phyloP scores from a whole-genome alignment of 1,284 basidiomycete genomes.

The Sanghuangporus sanghuang region DNA sequence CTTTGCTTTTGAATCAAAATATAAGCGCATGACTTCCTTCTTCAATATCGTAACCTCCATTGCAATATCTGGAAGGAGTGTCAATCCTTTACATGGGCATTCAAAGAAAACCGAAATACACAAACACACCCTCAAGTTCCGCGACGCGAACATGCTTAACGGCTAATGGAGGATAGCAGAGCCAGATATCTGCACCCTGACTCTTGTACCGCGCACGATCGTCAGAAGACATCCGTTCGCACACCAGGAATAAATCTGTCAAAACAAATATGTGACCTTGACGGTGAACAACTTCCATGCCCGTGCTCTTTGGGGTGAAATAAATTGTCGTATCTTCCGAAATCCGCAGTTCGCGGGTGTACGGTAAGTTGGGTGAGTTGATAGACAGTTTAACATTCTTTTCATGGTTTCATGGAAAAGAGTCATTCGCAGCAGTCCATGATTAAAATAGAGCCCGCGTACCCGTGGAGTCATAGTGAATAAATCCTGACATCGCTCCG shows the following conservation, averaged over 20 bases:
- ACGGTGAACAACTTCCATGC: slow-evolving; percentile 65
- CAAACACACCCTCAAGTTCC: slow-evolving; percentile 46
- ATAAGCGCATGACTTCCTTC: slow-evolving; percentile 79
- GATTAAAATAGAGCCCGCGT: slow-evolving; percentile 21
- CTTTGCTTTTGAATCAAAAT: slow-evolving; percentile 55
- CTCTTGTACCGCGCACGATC: slow-evolving; percentile 48
- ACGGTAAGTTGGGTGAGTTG: slow-evolving; percentile 74
- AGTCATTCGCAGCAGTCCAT: not conserved
- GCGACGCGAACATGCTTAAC: slow-evolving; percentile 86
- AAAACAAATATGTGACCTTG: slow-evolving; percentile 87
- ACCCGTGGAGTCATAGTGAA: slow-evolving; percentile 97
- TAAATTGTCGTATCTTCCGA: slow-evolving; percentile 73
- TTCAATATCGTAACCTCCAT: slow-evolving; percentile 82
- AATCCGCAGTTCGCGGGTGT: slow-evolving; percentile 73
- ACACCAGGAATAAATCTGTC: slow-evolving; percentile 88
- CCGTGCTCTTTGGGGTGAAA: slow-evolving; percentile 76
- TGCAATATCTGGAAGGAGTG: slow-evolving; percentile 47
- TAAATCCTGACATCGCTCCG: slow-evolving; percentile 82
- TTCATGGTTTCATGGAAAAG: slow-evolving; percentile 12
- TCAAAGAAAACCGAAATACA: slow-evolving; percentile 4
- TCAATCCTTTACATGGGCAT: not conserved
- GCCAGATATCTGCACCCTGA: slow-evolving; percentile 81
- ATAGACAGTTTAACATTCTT: slow-evolving; percentile 92
- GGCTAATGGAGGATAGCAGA: slow-evolving; percentile 93
- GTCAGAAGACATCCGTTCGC: slow-evolving; percentile 71